Base-by-base conservation (phyloP, 1,284 basidiomycete species). In the Rhodotorula sp. region DNA sequence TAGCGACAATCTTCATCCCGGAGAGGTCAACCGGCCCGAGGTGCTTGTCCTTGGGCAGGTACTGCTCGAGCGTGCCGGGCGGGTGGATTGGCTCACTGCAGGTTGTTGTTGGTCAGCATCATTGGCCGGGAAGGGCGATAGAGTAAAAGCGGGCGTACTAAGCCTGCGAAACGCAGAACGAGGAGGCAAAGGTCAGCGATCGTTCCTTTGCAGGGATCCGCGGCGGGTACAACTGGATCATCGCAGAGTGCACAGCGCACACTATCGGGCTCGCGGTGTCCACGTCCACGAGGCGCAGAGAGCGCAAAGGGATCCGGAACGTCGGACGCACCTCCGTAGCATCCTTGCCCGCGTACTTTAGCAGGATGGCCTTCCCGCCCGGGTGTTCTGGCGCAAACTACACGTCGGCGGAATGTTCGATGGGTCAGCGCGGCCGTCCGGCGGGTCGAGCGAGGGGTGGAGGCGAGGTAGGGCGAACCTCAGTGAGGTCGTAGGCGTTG, bases 341-440 rank as follows among this genome's bases (percentile, higher is more conserved):
- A 80, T 93, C 91, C 72, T 85, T 85, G 27, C 92, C 91, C 13
- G 88, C 91, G 77, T 92, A 90, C 77, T 88, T 89, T 46, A 94
- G 80, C 75, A 94, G 90, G 76, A 92, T 88, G 66, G 86, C 85
- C 46, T 87, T 82, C 15, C 92, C 93, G 60, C 92, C 93, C 0
- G 92, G 92, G 76, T 94, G 92, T 68, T 88, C 70, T 34, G 80
- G 77, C 32, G 86, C 56, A 78, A 68, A 72, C 62, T 54, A 55
- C 44, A 44, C 44, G 19, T 19, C 5, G 8, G n/a, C 12, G 12
- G 21, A 25, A 19, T 3, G 21, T 21, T 44, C n/a, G n/a, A n/a
- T 15, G 6, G 13, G n/a, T 32, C 22, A 60, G 41, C 21, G 34
- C 5, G n/a, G 36, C 54, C 34, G 54, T 15, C 8, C n/a, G 25